Base-by-base conservation (phyloP, 345 rosid genomes). In the Sonneratia alba region DNA sequence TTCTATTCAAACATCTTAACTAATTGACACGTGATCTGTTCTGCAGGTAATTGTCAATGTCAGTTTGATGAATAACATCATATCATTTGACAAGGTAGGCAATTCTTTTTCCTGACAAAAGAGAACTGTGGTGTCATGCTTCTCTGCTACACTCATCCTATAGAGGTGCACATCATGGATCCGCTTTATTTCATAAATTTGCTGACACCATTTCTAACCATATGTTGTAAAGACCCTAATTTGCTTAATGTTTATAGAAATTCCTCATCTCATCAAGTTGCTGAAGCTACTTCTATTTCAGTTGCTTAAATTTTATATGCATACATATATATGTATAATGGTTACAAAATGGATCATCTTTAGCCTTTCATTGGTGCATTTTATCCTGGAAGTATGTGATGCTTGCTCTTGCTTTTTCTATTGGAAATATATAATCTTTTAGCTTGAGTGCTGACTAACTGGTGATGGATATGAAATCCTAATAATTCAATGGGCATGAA, bases 11-110 rank as follows among this genome's bases (percentile, higher is more conserved):
- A 53, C 22, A 3, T 53, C 22, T 21, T 24, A 59, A 0, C 38
- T 34, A 34, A 38, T 27, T 27, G 66, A 62, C 4, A 10, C 27
- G 19, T 34, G 16, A 62, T 62, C 66, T 7, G 11, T 62, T 62
- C 66, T 63, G 73, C 89, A 90, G 99, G 96, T 92, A 79, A 87
- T 95, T 68, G 75, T 92, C 78, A 90, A 82, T 80, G 71, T 87
- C 75, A 80, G 96, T 79, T 85, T 83, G 67, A 92, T 95, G 99
- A 87, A 87, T 73, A 87, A 87, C 53, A 80, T 92, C 71, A 71
- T 89, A 64, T 73, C 91, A 71, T 90, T 95, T 78, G 96, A 95
- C 55, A 78, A 95, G 93, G 97, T 94, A 79, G n/a, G 59, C 55
- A 69, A 38, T 66, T 66, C 63, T 43, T 3, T 62, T 62, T 62